A percentile compares a stretch with the other conserved stretches of the same genome.
Conservation (phyloP, 768 basidiomycete species). For the Tephrocybe sp. region DNA sequence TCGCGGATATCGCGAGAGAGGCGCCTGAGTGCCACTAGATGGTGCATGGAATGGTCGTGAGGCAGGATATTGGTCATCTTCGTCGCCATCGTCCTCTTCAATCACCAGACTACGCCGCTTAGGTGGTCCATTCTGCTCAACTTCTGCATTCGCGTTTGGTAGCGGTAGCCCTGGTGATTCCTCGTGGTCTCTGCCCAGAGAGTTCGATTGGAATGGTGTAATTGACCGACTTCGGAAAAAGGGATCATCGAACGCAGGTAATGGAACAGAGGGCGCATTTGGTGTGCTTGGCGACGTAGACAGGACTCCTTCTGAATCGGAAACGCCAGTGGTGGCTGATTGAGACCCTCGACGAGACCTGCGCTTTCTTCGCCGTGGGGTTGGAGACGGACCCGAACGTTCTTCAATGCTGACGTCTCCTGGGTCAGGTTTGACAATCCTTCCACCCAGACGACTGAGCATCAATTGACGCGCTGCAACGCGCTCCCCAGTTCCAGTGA, state of each 20-base stretch:
- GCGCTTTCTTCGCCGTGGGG: slow-evolving; percentile 56
- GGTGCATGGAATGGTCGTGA: slow-evolving; percentile 42
- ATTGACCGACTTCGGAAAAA: slow-evolving; percentile 38
- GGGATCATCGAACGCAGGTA: slow-evolving; percentile 42
- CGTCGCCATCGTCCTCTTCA: slow-evolving; percentile 69
- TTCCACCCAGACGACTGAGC: slow-evolving; percentile 61
- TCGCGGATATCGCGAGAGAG: slow-evolving; percentile 42
- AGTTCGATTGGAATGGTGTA: slow-evolving; percentile 41
- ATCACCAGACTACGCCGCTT: slow-evolving; percentile 65
- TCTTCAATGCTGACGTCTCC: slow-evolving; percentile 67
- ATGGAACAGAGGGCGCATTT: slow-evolving; percentile 49
- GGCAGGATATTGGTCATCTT: slow-evolving; percentile 51
- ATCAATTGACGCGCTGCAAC: slow-evolving; percentile 69
- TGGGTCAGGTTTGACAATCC: slow-evolving; percentile 57
- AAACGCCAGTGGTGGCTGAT: slow-evolving; percentile 47
- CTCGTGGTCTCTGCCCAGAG: slow-evolving; percentile 31
- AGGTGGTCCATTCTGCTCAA: slow-evolving; percentile 38
- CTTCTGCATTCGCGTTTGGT: slow-evolving; percentile 22
- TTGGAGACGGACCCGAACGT: slow-evolving; percentile 40
- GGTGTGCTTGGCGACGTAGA: slow-evolving; percentile 64
- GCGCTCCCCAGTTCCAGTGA: slow-evolving; percentile 74
- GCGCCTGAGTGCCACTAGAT: slow-evolving; percentile 27
- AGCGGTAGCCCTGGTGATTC: slow-evolving; percentile 22
- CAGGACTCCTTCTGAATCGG: slow-evolving; percentile 45
- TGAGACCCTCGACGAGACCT: slow-evolving; percentile 51